Evolutionary conservation across 768 basidiomycete species (phyloP), one percentile per base, ranked within the genome.

Genomic region (Termitomyces sp.): DNA sequence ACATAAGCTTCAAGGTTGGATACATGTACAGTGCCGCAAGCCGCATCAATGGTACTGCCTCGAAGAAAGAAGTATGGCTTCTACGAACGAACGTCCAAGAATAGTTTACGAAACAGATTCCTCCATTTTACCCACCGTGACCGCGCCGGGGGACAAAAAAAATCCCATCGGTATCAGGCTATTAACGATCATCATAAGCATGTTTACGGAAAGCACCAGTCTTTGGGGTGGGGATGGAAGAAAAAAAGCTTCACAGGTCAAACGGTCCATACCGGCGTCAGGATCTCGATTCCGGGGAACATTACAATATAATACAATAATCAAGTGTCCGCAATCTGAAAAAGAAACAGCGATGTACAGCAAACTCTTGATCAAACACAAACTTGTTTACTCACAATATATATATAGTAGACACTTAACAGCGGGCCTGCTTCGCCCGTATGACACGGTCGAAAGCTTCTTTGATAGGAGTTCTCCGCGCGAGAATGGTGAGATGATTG

Each of bases 381-480:
- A 20, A 50, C 11, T 35, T 22, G 8, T 30, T 30, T 5, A 35
- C 49, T 50, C 32, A 58, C 44, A 40, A 52, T 24, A 24, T 52
- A 46, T 22, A 52, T 40, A n/a, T n/a, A n/a, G n/a, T n/a, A n/a
- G 51, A 36, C 52, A 54, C 16, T 48, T 28, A 54, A 35, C 52
- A 58, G 28, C 52, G 69, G 47, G 64, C 63, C 52, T 75, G 70
- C 73, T 84, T 87, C 28, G 85, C 87, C 44, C 74, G 70, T 56
- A 79, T 74, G 38, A 89, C 83, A 52, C 86, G 78, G 57, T 90
- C 88, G 63, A 83, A 84, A 24, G 86, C 83, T 67, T 89, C 89
- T 63, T 80, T 76, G 56, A 91, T 72, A 24, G 90, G 88, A 52
- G 79, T 83, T 51, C 85, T 78, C 68, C 84, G 78, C 18, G 79